Evolutionary conservation across 805 yeast genomes (phyloP), one percentile per base, ranked within the genome.

Genomic region (Kuraishia ogatae): DNA sequence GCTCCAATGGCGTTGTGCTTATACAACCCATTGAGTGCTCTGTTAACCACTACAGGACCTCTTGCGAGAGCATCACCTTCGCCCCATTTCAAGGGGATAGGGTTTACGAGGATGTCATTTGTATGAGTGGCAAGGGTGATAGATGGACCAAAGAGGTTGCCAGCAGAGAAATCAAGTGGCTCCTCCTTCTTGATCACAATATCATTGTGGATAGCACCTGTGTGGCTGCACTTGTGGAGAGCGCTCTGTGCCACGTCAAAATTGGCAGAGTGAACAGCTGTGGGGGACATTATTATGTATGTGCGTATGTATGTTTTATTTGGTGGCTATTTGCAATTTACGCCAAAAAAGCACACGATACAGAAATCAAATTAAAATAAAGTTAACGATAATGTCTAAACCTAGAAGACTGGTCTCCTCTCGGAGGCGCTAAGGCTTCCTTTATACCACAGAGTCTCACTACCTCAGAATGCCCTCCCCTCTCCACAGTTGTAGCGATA

Each of bases 1-100:
- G 86, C 84, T 54, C 88, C 88, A 58, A 83, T 79, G 48, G 86
- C 77, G 62, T 83, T 83, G 64, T 84, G 84, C 60, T 77, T 78
- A 51, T 69, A 56, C 54, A 81, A 63, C 46, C 86, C 82, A 47
- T 74, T 70, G 35, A 72, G 74, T 56, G 68, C 65, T 64, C 84
- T 77, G 2, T 84, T 74, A 21, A 79, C 81, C 20, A 81, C 81
- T 50, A 83, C 67, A 8, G 88, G 86, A 15, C 85, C 85, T 62
- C 88, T 75, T 5, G 61, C 66, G 29, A 59, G 56, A 11, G 83
- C 74, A 51, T 79, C 78, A 1, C 72, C 58, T 29, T 75, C 76
- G 26, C 82, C 84, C 87, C 88, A 83, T 26, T 70, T 64, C 55
- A 82, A 59, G 2, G 76, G 67, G 53, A 83, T 69, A 46, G 87